Base-by-base conservation (phyloP, 352 stramenopile species). In the Globisporangium middletonii region DNA sequence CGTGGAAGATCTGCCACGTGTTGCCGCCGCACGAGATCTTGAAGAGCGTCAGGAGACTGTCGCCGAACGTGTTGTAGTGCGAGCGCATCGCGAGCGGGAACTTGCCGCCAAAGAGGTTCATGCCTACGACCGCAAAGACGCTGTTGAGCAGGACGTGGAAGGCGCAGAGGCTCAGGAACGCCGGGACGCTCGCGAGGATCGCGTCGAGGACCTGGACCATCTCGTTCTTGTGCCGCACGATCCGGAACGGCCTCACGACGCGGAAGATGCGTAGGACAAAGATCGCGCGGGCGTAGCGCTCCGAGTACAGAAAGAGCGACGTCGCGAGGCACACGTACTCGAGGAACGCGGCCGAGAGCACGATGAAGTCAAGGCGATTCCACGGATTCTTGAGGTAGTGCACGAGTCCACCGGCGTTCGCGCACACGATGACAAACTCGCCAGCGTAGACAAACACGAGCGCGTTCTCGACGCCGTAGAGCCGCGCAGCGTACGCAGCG, bases 1-100 rank as follows among this genome's bases (percentile, higher is more conserved):
- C 78, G 46, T 88, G 75, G 33, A 94, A 88, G 41, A 95, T 86
- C 27, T 77, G 71, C 86, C 84, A 95, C 37, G 83, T 86, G 45
- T 87, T 83, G 0, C 82, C 84, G 7, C 86, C 86, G 52, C 83
- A 92, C 43, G 86, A 77, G 45, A 93, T 83, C 56, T 94, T 93
- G 60, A 94, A 94, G 1, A 95, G 69, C 11, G 84, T 93, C 3
- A 95, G 69, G 69, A 94, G 79, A 50, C 75, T 82, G 57, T 93
- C 83, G 16, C 79, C 78, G 51, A 93, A 95, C 8, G 86, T 92
- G 44, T 94, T 87, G 54, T 86, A 96, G 26, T 96, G 73, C 0
- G 80, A 88, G 26, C 70, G 67, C 76, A 88, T 90, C 5, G 76
- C 65, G 4, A 75, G 38, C 9, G 82, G 84, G 35, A 92, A 91